Evolutionary conservation across 768 basidiomycete species (phyloP), one percentile per base, ranked within the genome.

Genomic region (Leccinum pellstonianum): DNA sequence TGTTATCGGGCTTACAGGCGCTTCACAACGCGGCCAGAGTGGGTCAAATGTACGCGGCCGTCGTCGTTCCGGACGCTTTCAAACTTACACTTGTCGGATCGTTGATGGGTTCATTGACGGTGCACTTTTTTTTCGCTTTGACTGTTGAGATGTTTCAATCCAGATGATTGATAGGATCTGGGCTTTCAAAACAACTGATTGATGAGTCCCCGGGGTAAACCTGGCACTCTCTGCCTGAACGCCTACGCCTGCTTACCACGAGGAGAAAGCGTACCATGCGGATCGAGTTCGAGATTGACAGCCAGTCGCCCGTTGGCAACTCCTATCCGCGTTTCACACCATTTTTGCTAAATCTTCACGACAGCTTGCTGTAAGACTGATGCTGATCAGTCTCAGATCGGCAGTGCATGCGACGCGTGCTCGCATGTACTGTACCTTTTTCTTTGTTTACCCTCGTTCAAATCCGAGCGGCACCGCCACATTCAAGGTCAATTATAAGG

Each of bases 11-110:
- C 53, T 0, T 60, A 60, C 48, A 63, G 55, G 31, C 68, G 70
- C 1, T 6, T 47, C 1, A 57, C 21, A 35, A 35, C 46, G n/a
- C 66, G 61, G 53, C 64, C 60, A 7, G 65, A 73, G 54, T 54
- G 61, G 57, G 58, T 75, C 9, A 60, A 73, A 41, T 73, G 75
- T 23, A 71, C 67, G 0, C 66, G 72, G 7, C 73, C 73, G 12
- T 74, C 73, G 10, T 74, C 74, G 27, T 55, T 74, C n/a, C 66
- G 67, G n/a, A 73, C 66, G 48, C 51, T 74, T n/a, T 74, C 74
- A 3, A 29, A 29, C 29, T 29, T 29, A 61, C 63, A 33, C 68
- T 70, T 4, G 68, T 73, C 38, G 72, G 70, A 21, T 69, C 70
- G 4, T 19, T 75, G 54, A 68, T 73, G 72, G 70, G 58, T 70